A percentile compares a stretch with the other conserved stretches of the same genome.
Evolutionary conservation across 1,284 basidiomycete genomes (phyloP).

Genomic region (Agaricales sp.): DNA sequence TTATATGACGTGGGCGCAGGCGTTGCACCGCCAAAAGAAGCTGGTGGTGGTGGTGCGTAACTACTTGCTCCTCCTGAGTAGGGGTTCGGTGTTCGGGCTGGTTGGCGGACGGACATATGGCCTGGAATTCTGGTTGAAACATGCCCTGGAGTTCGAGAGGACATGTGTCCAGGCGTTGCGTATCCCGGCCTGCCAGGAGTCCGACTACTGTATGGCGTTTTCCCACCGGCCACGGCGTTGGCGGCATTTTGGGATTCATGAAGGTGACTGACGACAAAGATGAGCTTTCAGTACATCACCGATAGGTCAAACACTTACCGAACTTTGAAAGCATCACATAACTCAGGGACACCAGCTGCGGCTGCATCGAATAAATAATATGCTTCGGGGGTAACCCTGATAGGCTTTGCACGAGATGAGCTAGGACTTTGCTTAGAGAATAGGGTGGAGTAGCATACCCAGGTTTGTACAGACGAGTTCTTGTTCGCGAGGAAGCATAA

Average conservation of each 20-base stretch:
- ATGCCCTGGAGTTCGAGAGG: slow-evolving; percentile 32
- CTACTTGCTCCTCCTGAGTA: slow-evolving; percentile 24
- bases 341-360: slow-evolving; percentile 80
- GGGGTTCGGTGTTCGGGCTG: slow-evolving; percentile 66
- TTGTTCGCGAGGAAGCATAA: slow-evolving; percentile 92
- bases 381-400: slow-evolving; percentile 83
- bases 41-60: slow-evolving; percentile 7
- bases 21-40: slow-evolving; percentile 36
- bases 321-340: slow-evolving; percentile 95
- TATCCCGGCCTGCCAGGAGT: slow-evolving; percentile 71
- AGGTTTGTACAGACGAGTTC: slow-evolving; percentile 82
- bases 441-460: slow-evolving; percentile 42
- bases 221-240: slow-evolving; percentile 48
- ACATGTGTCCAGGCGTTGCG: slow-evolving; percentile 66
- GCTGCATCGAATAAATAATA: slow-evolving; percentile 85
- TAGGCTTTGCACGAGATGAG: slow-evolving; percentile 42
- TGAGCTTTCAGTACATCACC: slow-evolving; percentile 10
- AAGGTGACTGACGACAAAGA: slow-evolving; percentile 41
- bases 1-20: slow-evolving; percentile 32
- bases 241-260: slow-evolving; percentile 72
- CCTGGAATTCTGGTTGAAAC: not conserved
- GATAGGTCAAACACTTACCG: slow-evolving; percentile 33
- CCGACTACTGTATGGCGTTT: slow-evolving; percentile 72
- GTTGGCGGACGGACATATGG: slow-evolving; percentile 21
- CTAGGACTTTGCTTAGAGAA: slow-evolving; percentile 6